Base-by-base conservation (phyloP, 306 rosid genomes). In the Luffa aegyptiaca region DNA sequence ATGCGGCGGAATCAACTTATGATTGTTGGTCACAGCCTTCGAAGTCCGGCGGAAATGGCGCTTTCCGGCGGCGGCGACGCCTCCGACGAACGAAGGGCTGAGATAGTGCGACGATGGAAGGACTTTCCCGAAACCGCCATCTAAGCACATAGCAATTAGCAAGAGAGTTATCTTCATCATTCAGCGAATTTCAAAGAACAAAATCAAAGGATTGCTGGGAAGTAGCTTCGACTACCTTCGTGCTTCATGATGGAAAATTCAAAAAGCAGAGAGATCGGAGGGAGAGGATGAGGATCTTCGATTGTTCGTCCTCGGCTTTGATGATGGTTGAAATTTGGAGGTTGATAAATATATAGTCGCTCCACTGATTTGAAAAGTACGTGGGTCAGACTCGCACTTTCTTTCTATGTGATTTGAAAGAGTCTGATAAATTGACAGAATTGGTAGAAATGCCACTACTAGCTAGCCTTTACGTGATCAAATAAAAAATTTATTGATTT, bases 81-180 rank as follows among this genome's bases (percentile, higher is more conserved):
- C 39, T 21, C 89, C 87, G 35, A 89, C 83, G 8, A 90, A 86
- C 36, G 88, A 83, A n/a, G 88, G 89, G 2, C 84, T 91, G 8
- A 90, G 78, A 37, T 83, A 74, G 72, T 81, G 88, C 7, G 83
- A 16, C 21, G 79, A 52, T 4, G 85, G 31, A 12, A 61, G 64
- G 31, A 81, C 66, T 58, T 81, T 88, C 3, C 87, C 90, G 21
- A 20, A 9, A 0, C 80, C 84, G 61, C 83, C 87, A 76, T 83
- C 96, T 91, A 77, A 14, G 62, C 21, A 73, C 6, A 73, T 4
- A 77, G 17, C n/a, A 62, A 31, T 1, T 16, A 68, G 31, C 14
- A 74, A 5, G 41, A 74, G 26, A 52, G 35, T 45, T 9, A 16
- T 37, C 0, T 33, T 10, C 11, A 10, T n/a, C n/a, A n/a, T 12